Base-by-base conservation (phyloP, 768 basidiomycete genomes). In the Psilocybe cubensis region DNA sequence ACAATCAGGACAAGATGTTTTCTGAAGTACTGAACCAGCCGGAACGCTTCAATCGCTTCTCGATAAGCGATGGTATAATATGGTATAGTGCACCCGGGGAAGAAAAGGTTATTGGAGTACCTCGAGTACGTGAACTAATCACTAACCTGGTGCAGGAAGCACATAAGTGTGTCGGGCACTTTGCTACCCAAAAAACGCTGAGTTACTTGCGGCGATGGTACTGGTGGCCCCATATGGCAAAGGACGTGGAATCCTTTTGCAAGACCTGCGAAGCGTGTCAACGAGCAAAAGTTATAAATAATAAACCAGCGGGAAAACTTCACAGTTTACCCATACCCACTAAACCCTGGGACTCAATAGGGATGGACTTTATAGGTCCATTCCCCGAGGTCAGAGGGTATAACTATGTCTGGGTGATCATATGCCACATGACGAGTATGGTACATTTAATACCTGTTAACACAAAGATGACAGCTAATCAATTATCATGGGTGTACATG, bases 301-400 rank as follows among this genome's bases (percentile, higher is more conserved):
- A 54, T 5, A 29, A 47, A 21, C 72, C 71, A 0, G 12, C 58
- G 1, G 75, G 76, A 12, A 58, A 72, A 9, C 58, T 75, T 0
- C 72, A 76, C 29, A 29, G 60, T 1, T 60, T 72, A 11, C 72
- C 71, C 0, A 60, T 75, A 0, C 74, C 72, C 0, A 61, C 49
- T 0, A 52, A 58, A 3, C 79, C 76, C 0, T 77, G 74, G 74
- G 65, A 71, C 1, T 68, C 70, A 0, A 75, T 80, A 0, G 72
- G 69, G 0, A 75, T 80, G 48, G 78, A 79, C 61, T 79, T 79
- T 35, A 54, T 79, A 0, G 76, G 70, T 0, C 72, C 70, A 1
- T 63, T 79, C 9, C 77, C 74, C 44, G 11, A 29, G 58, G 17
- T 64, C 45, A 50, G 63, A 45, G 66, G 60, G 0, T 71, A 29